phyloP scores from a whole-genome alignment of 2,329 filamentous ascomycete species.

The Pseudocercospora eumusae region DNA sequence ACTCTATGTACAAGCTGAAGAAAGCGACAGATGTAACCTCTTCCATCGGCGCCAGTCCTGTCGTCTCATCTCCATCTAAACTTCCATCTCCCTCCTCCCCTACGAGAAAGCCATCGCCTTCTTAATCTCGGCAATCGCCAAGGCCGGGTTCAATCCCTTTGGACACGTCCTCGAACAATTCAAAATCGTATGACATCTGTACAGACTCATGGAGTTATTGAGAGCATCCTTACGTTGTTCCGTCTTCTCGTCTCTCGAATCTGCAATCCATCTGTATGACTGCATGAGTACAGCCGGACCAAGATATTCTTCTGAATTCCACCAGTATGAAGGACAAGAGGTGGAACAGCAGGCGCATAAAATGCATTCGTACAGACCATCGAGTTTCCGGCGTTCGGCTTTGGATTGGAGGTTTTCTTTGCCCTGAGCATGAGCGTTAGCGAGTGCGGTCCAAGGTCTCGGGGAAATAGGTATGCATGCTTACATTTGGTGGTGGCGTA shows the following conservation, averaged over 20 bases:
- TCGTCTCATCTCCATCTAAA: background rate
- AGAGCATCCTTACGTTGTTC: conserved; percentile 84
- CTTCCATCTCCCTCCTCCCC: background rate
- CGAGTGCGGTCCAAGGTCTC: no score
- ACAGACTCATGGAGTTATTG: conserved; percentile 98
- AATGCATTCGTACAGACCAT: conserved; percentile 98
- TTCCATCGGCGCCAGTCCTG: background rate
- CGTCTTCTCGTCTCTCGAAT: conserved; percentile 89
- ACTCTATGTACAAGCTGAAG: conserved; percentile 7
- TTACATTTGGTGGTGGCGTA: conserved; percentile 78
- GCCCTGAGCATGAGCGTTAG: conserved; percentile 57
- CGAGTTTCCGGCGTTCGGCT: conserved; percentile 92
- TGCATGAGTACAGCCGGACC: conserved; percentile 95
- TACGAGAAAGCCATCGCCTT: conserved; percentile 75
- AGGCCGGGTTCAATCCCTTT: conserved; percentile 94
- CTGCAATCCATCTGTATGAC: conserved; percentile 95
- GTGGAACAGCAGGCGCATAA: conserved; percentile 99
- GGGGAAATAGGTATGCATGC: no score
- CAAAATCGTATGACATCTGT: conserved; percentile 98
- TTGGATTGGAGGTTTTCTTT: conserved; percentile 89
- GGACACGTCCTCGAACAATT: conserved; percentile 94
- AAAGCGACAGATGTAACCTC: background rate
- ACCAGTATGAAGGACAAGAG: conserved; percentile 99
- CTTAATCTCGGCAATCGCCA: conserved; percentile 97
- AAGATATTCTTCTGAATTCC: conserved; percentile 98